These are phyloP conservation scores for Leccinum aurantiacum DNA, from an alignment of 768 basidiomycete species.

Conservation along the genomic window DNA sequence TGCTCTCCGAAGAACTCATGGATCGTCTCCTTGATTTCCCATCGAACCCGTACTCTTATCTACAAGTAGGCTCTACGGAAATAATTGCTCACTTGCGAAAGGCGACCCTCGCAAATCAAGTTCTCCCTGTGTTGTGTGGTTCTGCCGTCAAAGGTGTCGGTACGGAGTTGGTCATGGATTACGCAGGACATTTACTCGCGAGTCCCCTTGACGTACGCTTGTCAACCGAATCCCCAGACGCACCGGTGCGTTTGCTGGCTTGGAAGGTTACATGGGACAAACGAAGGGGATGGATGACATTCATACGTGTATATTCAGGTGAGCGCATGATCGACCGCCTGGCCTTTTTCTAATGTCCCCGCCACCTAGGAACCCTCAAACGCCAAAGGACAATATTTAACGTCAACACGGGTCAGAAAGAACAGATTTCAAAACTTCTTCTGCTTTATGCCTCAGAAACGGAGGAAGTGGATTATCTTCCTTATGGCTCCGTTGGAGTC, in stretches of 20 bases:
- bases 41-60: constrained; percentile 60
- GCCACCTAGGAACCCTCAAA: constrained; percentile 55
- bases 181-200: constrained; percentile 75
- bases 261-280: constrained; percentile 93
- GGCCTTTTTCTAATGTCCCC: constrained; percentile 5
- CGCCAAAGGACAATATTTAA: constrained; percentile 64
- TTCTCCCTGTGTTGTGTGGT: constrained; percentile 81
- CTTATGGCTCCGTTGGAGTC: constrained; percentile 83
- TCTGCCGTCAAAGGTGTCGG: constrained; percentile 81
- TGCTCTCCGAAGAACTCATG: constrained; percentile 82
- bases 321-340: constrained; percentile 15
- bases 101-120: constrained; percentile 61
- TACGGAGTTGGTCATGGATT: constrained; percentile 79
- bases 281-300: constrained; percentile 88
- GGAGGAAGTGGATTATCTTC: constrained; percentile 75
- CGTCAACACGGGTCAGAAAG: constrained; percentile 62
- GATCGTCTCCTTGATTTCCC: constrained; percentile 61
- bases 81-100: constrained; percentile 67
- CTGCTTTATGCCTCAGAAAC: constrained; percentile 76
- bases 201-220: constrained; percentile 68
- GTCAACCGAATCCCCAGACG: constrained; percentile 42
- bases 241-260: constrained; percentile 64
- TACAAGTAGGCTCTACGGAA: constrained; percentile 49
- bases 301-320: constrained; percentile 88
- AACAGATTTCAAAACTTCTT: constrained; percentile 72